Evolutionary conservation across 257 asterid species (phyloP).

Genomic region (Solanum peruvianum): DNA sequence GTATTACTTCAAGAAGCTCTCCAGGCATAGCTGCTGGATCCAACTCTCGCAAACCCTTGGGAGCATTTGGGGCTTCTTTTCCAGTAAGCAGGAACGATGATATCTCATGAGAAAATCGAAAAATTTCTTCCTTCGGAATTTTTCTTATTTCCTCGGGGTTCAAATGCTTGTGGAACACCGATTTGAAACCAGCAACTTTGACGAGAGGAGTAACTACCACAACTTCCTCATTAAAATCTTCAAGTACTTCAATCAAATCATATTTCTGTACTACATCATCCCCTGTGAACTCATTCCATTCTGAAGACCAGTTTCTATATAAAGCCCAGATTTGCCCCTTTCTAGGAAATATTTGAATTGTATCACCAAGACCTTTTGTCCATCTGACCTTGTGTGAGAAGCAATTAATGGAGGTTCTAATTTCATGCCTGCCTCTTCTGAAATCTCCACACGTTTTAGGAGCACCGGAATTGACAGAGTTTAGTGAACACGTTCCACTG

Average conservation of each 20-base stretch:
- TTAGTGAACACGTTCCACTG: constrained; percentile 15
- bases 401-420: constrained; percentile 23
- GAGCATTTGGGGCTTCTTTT: constrained; percentile 24
- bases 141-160: constrained; percentile 35
- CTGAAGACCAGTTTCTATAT: constrained; percentile 59
- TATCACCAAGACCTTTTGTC: constrained; percentile 21
- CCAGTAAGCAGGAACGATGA: constrained; percentile 46
- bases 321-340: constrained; percentile 73
- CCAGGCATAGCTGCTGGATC: constrained; percentile 60
- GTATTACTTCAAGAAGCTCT: constrained; percentile 40
- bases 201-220: constrained; percentile 46
- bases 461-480: constrained; percentile 34
- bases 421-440: constrained; percentile 25
- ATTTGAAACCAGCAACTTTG: constrained; percentile 54
- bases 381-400: constrained; percentile 55
- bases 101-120: constrained; percentile 63
- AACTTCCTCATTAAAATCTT: constrained; percentile 54
- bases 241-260: constrained; percentile 58
- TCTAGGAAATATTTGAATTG: constrained; percentile 40
- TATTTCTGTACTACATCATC: constrained; percentile 34
- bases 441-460: constrained; percentile 49
- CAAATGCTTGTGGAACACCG: constrained; percentile 49
- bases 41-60: constrained; percentile 46
- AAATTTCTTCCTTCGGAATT: constrained; percentile 52
- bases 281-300: constrained; percentile 67